Evolutionary conservation across 164 flowering plant species (phyloP), one percentile per base, ranked within the genome.

Genomic region (Saururus chinensis): DNA sequence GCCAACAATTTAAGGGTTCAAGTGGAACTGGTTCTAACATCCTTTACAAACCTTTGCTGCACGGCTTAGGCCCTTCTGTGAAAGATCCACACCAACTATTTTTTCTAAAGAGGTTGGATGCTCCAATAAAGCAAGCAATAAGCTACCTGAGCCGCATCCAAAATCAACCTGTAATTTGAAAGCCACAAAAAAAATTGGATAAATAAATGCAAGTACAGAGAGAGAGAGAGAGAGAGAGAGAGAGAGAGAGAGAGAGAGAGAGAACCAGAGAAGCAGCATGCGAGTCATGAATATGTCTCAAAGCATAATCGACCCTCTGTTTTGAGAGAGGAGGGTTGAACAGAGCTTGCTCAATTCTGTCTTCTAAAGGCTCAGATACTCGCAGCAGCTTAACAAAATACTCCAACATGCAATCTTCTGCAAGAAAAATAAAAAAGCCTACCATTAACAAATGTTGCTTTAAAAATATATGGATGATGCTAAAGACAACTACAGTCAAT

Each of bases 91-190:
- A 24, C 98, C 98, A 67, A 74, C 96, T 66, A 92, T 77, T 68
- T 67, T 81, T 66, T 86, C 82, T 59, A 92, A 73, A 60, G 84
- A 60, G 35, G 84, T 89, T 19, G 82, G 79, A 71, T 78, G 80
- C 60, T 81, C 81, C 62, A 92, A 68, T 53, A 92, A 75, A 35
- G 89, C 77, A 40, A 83, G 88, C 81, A 92, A 69, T 48, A 92
- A 77, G 70, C 93, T 84, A 63, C 98, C 98, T 53, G 98, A 89
- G 23, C 98, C 98, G 68, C 98, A 92, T 42, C 96, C 96, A 75
- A 87, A 92, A 68, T 92, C 98, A 77, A 88, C 85, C 99, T 95
- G 82, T 30, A 57, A 67, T 64, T 17, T 49, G 21, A 63, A 68
- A 26, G 16, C 49, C 49, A 45, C 14, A 45, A 45, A 12, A 59